Evolutionary conservation across 1,284 basidiomycete genomes (phyloP).

Genomic region (Rhodotorula sp.): DNA sequence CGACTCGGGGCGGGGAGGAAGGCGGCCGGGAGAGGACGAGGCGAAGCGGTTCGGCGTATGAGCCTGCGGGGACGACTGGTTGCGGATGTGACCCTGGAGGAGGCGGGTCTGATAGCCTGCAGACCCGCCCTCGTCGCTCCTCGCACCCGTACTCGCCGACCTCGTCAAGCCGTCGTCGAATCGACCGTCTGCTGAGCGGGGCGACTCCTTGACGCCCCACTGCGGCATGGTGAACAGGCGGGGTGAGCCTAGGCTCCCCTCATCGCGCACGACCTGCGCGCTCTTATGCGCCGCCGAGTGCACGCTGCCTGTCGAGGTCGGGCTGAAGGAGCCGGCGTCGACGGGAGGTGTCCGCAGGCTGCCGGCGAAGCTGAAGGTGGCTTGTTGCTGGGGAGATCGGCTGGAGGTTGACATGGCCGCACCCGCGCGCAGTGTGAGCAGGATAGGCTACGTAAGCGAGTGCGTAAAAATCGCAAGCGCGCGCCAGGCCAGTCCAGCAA

Average conservation of each 20-base stretch:
- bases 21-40: background rate
- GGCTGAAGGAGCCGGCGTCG: constrained; percentile 4
- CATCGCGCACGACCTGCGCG: constrained; percentile 26
- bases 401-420: background rate
- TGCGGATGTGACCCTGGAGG: background rate
- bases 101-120: background rate
- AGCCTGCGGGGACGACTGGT: background rate
- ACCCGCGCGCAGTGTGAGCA: background rate
- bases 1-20: constrained; percentile 3
- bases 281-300: constrained; percentile 11
- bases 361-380: background rate
- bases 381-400: background rate
- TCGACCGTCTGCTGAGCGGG: background rate
- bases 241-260: constrained; percentile 11
- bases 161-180: background rate
- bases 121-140: background rate
- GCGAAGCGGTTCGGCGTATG: background rate
- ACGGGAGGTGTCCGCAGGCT: constrained; percentile 19
- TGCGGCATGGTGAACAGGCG: constrained; percentile 9
- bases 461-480: background rate
- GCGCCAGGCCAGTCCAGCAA: background rate
- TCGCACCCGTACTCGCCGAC: background rate
- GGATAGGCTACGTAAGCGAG: background rate
- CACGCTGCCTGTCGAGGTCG: background rate
- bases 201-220: constrained; percentile 15